Percentiles rank a stretch among this genome's conserved stretches.
Conservation (phyloP, 176 grass and related monocot genomes). For the Juncus effusus region DNA sequence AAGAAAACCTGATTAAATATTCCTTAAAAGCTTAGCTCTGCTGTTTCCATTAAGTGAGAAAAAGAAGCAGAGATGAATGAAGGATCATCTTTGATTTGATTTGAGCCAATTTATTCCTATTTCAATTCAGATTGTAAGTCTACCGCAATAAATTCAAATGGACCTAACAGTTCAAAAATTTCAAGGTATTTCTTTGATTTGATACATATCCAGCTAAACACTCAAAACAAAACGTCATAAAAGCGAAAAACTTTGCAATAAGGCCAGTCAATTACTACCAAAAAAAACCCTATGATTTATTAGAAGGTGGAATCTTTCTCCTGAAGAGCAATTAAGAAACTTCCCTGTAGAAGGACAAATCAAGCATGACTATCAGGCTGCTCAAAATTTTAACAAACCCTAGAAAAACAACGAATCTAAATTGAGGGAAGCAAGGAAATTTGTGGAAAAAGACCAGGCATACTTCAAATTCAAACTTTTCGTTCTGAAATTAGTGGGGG, state of each 20-base stretch:
- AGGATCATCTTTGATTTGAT: background rate
- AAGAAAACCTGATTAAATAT: constrained; percentile 25
- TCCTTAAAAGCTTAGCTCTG: constrained; percentile 12
- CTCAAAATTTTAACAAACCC: no score
- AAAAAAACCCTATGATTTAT: background rate
- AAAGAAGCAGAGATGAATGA: constrained; percentile 36
- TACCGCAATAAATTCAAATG: constrained; percentile 12
- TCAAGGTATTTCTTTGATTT: background rate
- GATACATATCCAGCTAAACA: background rate
- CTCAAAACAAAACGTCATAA: background rate
- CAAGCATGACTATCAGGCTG: no score
- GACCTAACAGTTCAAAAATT: background rate
- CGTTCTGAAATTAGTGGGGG: no score
- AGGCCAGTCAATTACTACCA: background rate
- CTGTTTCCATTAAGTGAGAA: constrained; percentile 35
- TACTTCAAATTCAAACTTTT: no score
- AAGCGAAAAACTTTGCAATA: background rate
- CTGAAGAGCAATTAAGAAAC: background rate
- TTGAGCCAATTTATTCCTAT: constrained; percentile 3
- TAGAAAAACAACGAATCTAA: no score
- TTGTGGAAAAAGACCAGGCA: background rate
- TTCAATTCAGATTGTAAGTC: background rate
- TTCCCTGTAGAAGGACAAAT: no score
- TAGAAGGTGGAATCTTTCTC: constrained; percentile 2
- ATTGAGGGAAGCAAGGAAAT: background rate